Evolutionary conservation across 441 rosid genomes (phyloP), one percentile per base, ranked within the genome.

Genomic region (Gossypium aridum): DNA sequence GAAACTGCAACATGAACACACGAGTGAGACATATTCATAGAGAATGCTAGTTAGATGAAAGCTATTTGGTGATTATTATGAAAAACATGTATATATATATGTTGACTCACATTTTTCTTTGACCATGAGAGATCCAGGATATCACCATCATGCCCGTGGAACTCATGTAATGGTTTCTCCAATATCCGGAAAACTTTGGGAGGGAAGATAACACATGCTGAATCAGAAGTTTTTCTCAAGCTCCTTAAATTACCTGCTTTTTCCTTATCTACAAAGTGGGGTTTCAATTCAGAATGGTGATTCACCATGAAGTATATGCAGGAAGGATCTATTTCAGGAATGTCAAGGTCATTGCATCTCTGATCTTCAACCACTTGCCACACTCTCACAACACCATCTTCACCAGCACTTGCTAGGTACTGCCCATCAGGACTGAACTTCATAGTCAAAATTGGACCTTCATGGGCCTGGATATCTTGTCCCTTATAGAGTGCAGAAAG

Each of bases 71-170:
- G 34, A 56, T 59, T 20, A 31, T 54, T 51, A 25, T 49, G 51
- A 62, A 56, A 22, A 57, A 71, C 9, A 10, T 26, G 5, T 2
- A 4, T 12, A 22, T 37, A 23, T 79, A 61, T 5, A 26, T 37
- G 9, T 56, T 62, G 62, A 80, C 95, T 87, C 77, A 91, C 96
- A 80, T 89, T 87, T 80, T 86, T 80, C 59, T 79, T 86, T 6
- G 96, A 91, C 96, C 96, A 91, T 12, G 96, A 85, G 57, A 91
- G 78, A 57, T 91, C 96, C 82, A 89, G 85, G 64, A 91, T 81
- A 69, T 87, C 87, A n/a, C 87, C 86, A 45, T 22, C 70, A 63
- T 91, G 96, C 28, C 93, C 96, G 49, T 54, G 79, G 73, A 89
- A 89, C 75, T 89, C 96, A 0, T 89, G 90, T 72, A 86, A 45